Percentiles rank a stretch among this genome's conserved stretches.
Conservation (phyloP, 257 asterid genomes). For the Forsythia suspensa region DNA sequence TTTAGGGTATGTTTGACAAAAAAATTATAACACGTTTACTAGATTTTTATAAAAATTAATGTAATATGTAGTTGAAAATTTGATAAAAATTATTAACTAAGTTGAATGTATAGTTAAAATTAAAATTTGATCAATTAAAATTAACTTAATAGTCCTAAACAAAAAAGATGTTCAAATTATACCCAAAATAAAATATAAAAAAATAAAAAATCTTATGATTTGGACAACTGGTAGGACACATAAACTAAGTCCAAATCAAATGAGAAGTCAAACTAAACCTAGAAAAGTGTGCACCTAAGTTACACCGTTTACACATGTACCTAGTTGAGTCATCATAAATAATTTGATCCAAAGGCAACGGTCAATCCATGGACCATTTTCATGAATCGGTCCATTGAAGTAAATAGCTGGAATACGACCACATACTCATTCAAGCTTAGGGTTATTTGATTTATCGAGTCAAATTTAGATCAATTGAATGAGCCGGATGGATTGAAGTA, state of each 20-base stretch:
- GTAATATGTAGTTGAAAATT: no score
- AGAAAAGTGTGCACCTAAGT: background rate
- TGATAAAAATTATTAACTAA: no score
- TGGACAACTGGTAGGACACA: background rate
- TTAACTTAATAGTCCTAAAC: no score
- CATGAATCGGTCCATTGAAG: background rate
- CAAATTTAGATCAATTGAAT: no score
- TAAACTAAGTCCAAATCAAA: slow-evolving; percentile 6
- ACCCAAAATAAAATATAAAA: no score
- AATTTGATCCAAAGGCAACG: background rate
- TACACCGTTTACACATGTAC: background rate
- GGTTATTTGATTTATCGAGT: background rate
- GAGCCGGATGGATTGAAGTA: no score
- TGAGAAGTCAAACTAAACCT: background rate
- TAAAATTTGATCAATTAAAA: no score
- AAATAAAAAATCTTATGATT: background rate
- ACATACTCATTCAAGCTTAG: background rate
- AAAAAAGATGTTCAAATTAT: no score
- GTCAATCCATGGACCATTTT: slow-evolving; percentile 9
- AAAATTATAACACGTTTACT: no score
- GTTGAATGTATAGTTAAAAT: no score
- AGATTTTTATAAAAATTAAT: no score
- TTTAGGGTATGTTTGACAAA: no score
- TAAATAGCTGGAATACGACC: background rate
- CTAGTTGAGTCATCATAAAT: background rate